Evolutionary conservation across 2,329 filamentous ascomycete species (phyloP).

Genomic region (Tolypocladium endophyticum): DNA sequence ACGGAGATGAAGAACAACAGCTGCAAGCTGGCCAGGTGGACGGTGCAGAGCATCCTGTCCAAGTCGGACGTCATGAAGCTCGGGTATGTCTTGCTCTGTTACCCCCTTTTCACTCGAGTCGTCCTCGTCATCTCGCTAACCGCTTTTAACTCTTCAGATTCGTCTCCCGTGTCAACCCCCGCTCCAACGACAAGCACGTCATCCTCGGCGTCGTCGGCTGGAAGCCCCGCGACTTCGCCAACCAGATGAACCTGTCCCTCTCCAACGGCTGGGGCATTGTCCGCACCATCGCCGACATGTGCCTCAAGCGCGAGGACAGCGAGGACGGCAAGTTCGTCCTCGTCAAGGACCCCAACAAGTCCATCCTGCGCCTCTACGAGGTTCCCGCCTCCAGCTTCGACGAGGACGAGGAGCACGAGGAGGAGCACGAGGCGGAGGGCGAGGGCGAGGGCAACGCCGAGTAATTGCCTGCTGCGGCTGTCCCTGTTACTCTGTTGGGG

Average conservation of each 20-base stretch:
- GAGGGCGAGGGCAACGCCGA: constrained; percentile 19
- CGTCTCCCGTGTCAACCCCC: constrained; percentile 87
- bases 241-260: constrained; percentile 95
- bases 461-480: constrained; percentile 6
- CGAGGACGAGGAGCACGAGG: constrained; percentile 69
- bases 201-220: constrained; percentile 92
- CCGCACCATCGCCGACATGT: constrained; percentile 94
- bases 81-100: constrained; percentile 48
- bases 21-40: constrained; percentile 97
- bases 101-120: not conserved
- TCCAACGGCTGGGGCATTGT: constrained; percentile 99
- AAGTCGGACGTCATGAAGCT: constrained; percentile 99
- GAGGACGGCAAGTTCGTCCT: constrained; percentile 73
- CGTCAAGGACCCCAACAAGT: constrained; percentile 92
- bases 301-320: constrained; percentile 63
- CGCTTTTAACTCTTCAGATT: constrained; percentile 48
- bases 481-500: not conserved
- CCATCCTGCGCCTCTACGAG: constrained; percentile 84
- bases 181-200: constrained; percentile 86
- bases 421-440: constrained; percentile 39
- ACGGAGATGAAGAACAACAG: constrained; percentile 99
- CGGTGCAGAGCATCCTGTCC: constrained; percentile 89
- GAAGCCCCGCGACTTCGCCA: constrained; percentile 94
- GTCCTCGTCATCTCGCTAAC: constrained; percentile 14
- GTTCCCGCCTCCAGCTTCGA: constrained; percentile 84